These are phyloP conservation scores for Colletotrichum lindemuthianum DNA, from an alignment of 2,329 filamentous ascomycete species.

Conservation along the genomic window DNA sequence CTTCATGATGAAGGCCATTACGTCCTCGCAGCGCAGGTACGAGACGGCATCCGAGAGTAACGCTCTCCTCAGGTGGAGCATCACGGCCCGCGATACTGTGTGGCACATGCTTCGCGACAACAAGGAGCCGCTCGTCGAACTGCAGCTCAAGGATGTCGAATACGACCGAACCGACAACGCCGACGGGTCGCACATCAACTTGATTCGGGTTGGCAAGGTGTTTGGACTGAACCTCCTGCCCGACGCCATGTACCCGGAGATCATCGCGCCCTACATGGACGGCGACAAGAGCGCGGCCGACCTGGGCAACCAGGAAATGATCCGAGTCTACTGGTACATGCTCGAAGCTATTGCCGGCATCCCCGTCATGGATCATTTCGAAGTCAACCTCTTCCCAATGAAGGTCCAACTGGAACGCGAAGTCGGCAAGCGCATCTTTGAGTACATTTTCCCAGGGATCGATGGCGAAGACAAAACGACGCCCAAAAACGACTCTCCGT, in stretches of 20 bases:
- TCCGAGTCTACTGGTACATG: conserved; percentile 97
- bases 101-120: conserved; percentile 95
- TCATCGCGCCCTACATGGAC: conserved; percentile 90
- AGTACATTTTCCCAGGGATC: conserved; percentile 95
- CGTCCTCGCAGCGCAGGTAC: conserved; percentile 88
- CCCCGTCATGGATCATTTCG: conserved; percentile 95
- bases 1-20: conserved; percentile 99
- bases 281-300: conserved; percentile 64
- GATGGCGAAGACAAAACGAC: conserved; percentile 62
- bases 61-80: conserved; percentile 88
- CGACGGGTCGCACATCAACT: conserved; percentile 95
- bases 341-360: conserved; percentile 97
- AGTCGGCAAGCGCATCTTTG: conserved; percentile 90
- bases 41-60: conserved; percentile 78
- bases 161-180: conserved; percentile 97
- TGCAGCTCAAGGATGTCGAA: conserved; percentile 89
- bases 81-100: conserved; percentile 93
- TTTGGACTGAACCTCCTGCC: conserved; percentile 89
- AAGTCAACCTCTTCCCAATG: conserved; percentile 91
- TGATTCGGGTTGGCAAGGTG: conserved; percentile 87
- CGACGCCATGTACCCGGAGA: conserved; percentile 93
- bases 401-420: conserved; percentile 94
- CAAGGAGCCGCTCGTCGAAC: conserved; percentile 88
- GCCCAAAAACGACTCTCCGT: conserved; percentile 69
- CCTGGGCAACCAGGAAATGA: conserved; percentile 79